A percentile compares a stretch with the other conserved stretches of the same genome.
phyloP scores from a whole-genome alignment of 352 stramenopile species.

The Globisporangium polare region DNA sequence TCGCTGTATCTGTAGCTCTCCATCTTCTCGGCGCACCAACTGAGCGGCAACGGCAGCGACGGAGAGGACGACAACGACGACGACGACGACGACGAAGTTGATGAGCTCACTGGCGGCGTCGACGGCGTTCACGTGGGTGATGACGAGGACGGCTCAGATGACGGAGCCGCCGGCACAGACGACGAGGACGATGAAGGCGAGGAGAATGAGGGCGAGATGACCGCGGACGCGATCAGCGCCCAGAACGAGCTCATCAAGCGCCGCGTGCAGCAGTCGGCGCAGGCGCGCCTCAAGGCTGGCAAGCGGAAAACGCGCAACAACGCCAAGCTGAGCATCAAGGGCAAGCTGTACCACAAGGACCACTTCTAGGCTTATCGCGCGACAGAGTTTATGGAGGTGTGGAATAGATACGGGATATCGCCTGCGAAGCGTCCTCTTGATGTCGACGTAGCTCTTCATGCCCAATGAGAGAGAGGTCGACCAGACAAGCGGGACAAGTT shows the following conservation, averaged over 20 bases:
- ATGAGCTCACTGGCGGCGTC: slow-evolving; percentile 33
- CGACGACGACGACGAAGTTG: slow-evolving; percentile 31
- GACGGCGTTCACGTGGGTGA: slow-evolving; percentile 28
- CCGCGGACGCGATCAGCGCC: slow-evolving; percentile 33
- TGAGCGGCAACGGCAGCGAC: slow-evolving; percentile 30
- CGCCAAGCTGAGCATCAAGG: slow-evolving; percentile 86
- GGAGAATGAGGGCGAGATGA: slow-evolving; percentile 13
- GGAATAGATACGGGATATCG: slow-evolving; percentile 4
- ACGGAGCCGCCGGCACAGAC: slow-evolving; percentile 11
- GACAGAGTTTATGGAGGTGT: neutral
- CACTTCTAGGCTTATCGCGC: slow-evolving; percentile 43
- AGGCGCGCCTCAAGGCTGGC: slow-evolving; percentile 47
- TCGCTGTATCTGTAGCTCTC: too few relatives aligned
- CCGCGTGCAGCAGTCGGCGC: slow-evolving; percentile 68
- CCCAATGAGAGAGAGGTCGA: neutral
- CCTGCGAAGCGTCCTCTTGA: neutral
- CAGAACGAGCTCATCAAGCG: slow-evolving; percentile 81
- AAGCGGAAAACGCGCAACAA: slow-evolving; percentile 72
- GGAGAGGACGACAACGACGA: slow-evolving; percentile 47
- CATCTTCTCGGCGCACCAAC: slow-evolving; percentile 77
- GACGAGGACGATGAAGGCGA: slow-evolving; percentile 13
- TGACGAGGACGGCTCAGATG: slow-evolving; percentile 20
- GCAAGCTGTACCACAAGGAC: slow-evolving; percentile 79
- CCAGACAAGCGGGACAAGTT: slow-evolving; percentile 9
- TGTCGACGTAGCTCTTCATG: neutral